Base-by-base conservation (phyloP, 352 stramenopile species). In the Phytophthora pisi region DNA sequence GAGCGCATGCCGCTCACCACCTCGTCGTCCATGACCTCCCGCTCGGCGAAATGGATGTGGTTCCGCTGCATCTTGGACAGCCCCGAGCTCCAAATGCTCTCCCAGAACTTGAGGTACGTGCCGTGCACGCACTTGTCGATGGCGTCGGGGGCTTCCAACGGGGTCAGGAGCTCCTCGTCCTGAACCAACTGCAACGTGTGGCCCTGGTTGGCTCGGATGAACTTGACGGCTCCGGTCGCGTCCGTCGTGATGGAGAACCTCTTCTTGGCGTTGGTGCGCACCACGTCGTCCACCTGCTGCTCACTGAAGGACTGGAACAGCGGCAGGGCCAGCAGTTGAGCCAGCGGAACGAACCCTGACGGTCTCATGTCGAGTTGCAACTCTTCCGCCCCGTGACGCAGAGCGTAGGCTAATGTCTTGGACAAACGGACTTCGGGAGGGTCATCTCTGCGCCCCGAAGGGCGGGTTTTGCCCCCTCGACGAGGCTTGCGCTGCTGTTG, bases 41-140 rank as follows among this genome's bases (percentile, higher is more conserved):
- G 68, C 13, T 91, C 70, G 11, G 88, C 82, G 61, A 96, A 92
- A 63, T 97, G 89, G 24, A 97, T 93, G 55, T 97, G 89, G 54
- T 97, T 97, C 5, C 89, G 75, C 57, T 74, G 67, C 89, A 97
- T 97, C 16, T 87, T 88, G 18, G 68, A 89, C 5, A 97, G 61
- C 0, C 89, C 89, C 0, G 60, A 63, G 13, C 69, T 61, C 43
- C 69, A 63, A 38, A 96, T 96, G 42, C 81, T 88, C 5, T 77
- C 70, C 88, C 88, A 96, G 51, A 81, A 81, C 28, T 82, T 75
- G 11, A 70, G 20, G 60, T 94, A 96, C 52, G 88, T 95, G 49
- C 88, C 88, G 63, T 96, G 88, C 51, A 96, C 88, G 57, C 86
- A 96, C 16, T 75, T 68, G 2, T 58, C 30, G 15, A 95, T 46